Percentiles rank a stretch among this genome's conserved stretches.
These are phyloP conservation scores for Zasmidium angulare DNA, from an alignment of 2,329 filamentous ascomycete species.

Conservation along the genomic window DNA sequence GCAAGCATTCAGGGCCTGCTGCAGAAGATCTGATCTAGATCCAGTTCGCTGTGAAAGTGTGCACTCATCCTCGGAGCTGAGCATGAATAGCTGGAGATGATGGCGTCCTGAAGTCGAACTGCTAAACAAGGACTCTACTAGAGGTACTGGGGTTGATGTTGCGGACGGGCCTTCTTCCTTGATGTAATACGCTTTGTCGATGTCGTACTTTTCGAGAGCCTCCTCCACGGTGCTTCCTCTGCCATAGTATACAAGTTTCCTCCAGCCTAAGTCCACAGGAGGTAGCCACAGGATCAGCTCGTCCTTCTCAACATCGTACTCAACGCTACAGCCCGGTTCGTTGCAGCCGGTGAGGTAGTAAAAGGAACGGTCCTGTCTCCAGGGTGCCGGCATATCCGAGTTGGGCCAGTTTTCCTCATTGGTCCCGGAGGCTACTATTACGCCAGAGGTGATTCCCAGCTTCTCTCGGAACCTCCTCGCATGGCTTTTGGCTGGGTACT, in stretches of 20 bases:
- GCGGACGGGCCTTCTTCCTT: constrained; percentile 24
- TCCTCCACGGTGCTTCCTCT: constrained; percentile 76
- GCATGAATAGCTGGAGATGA: no score
- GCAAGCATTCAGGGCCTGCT: constrained; percentile 69
- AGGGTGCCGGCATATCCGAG: constrained; percentile 78
- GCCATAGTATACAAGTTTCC: constrained; percentile 81
- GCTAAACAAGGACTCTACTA: no score
- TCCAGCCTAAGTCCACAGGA: constrained; percentile 75
- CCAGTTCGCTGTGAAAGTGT: no score
- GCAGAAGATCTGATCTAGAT: not conserved
- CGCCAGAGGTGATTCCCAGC: constrained; percentile 64
- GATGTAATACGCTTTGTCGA: constrained; percentile 65
- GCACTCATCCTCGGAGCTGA: no score
- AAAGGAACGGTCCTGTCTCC: constrained; percentile 79
- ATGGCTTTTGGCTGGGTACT: constrained; percentile 83
- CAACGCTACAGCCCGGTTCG: constrained; percentile 74
- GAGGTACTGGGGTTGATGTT: no score
- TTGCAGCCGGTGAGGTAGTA: constrained; percentile 90
- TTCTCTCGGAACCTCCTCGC: constrained; percentile 76
- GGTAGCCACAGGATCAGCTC: constrained; percentile 88
- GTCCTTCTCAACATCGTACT: constrained; percentile 74
- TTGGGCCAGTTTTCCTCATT: constrained; percentile 50
- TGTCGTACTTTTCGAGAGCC: constrained; percentile 73
- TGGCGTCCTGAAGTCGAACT: no score
- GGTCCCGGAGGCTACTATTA: constrained; percentile 77